Evolutionary conservation across 495 filamentous ascomycete genomes (phyloP), one percentile per base, ranked within the genome.

Genomic region (Opeltia flavorubescens): DNA sequence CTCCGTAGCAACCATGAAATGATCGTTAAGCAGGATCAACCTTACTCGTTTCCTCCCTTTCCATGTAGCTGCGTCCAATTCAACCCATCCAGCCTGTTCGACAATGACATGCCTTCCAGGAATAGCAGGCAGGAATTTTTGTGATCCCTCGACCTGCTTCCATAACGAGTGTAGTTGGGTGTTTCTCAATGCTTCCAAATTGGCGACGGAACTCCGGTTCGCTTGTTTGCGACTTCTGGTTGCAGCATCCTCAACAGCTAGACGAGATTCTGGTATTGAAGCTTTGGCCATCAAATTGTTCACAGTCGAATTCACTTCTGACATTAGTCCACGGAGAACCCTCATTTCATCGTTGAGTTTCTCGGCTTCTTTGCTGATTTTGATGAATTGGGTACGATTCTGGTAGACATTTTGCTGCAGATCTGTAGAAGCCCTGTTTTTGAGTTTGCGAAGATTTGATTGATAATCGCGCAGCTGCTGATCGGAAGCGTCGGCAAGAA

Each of bases 341-440:
- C 88, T 78, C 89, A 99, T 96, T 62, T 99, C 91, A 38, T 80
- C 76, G 59, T 95, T 96, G 44, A 99, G 75, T 63, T 94, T 95
- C 57, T 99, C 91, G 2, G 94, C 94, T 64, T 99, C 93, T 66
- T 95, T 91, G 62, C 86, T 94, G 63, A 99, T 96, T 56, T 93
- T 89, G 69, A 99, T 94, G 64, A 99, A 99, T 56, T 96, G 89
- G 0, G 88, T 94, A 38, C 91, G 80, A 63, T 99, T 99, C 58
- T 95, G 88, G 62, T 89, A 95, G 27, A 99, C 86, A 67, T 87
- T 99, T 55, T 93, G 84, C 57, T 96, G 93, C 8, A 99, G 71
- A 56, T 96, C 87, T 26, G 78, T 78, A 2, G 88, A 87, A 1
- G 87, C 89, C 29, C 85, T 76, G 51, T 78, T 80, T 57, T 89